These are phyloP conservation scores for Elsinoe australis DNA, from an alignment of 2,329 filamentous ascomycete genomes.

Conservation along the genomic window DNA sequence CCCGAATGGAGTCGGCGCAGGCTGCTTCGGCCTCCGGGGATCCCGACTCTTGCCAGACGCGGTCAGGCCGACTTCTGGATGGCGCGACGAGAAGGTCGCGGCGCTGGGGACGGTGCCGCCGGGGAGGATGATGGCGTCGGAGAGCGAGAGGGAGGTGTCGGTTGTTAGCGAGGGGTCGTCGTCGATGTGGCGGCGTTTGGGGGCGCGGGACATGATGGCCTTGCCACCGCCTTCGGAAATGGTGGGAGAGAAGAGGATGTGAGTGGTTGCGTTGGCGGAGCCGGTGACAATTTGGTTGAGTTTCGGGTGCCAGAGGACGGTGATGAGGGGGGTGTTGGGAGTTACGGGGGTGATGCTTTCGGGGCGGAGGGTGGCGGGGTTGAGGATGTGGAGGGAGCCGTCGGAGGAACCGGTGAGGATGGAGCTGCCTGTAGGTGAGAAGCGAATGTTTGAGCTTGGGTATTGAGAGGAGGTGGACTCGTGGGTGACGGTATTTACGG, in stretches of 20 bases:
- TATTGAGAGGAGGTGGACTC: constrained; percentile 76
- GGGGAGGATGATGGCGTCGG: constrained; percentile 64
- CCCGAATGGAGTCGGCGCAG: constrained; percentile 77
- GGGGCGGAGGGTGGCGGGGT: constrained; percentile 78
- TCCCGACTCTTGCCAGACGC: constrained; percentile 70
- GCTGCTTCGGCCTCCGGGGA: constrained; percentile 76
- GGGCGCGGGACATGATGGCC: constrained; percentile 83
- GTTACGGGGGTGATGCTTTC: constrained; percentile 88
- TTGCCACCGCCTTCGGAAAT: constrained; percentile 74
- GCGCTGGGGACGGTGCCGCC: constrained; percentile 35
- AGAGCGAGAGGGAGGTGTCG: constrained; percentile 71
- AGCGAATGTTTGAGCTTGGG: constrained; percentile 77
- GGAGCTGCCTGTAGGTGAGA: constrained; percentile 73
- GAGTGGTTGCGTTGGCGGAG: constrained; percentile 82
- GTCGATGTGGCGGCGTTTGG: constrained; percentile 91
- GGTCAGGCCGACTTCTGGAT: constrained; percentile 66
- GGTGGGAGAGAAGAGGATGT: constrained; percentile 83
- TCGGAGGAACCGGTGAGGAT: constrained; percentile 83
- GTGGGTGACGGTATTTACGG: constrained; percentile 72
- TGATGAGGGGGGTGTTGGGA: constrained; percentile 70
- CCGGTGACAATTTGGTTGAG: constrained; percentile 95
- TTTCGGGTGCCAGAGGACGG: constrained; percentile 84
- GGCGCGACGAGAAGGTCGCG: constrained; percentile 49
- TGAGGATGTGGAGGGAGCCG: constrained; percentile 85
- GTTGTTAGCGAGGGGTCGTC: constrained; percentile 84